Percentiles rank a stretch among this genome's conserved stretches.
Conservation (phyloP, 2,329 filamentous ascomycete species). For the Penicillium sp. region DNA sequence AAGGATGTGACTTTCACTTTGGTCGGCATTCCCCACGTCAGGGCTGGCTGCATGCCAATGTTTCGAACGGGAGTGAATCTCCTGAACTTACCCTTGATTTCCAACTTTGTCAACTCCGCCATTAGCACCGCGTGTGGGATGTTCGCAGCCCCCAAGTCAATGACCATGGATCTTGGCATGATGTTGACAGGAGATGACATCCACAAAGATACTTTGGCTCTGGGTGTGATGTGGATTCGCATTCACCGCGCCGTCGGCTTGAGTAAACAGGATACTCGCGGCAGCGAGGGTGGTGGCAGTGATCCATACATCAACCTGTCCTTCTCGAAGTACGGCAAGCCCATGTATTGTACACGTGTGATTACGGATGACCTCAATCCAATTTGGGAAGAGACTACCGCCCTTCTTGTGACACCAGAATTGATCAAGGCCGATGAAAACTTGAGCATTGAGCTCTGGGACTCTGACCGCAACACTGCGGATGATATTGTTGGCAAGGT, state of each 20-base stretch:
- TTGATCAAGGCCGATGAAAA: conserved; percentile 92
- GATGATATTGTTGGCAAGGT: conserved; percentile 96
- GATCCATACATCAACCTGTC: conserved; percentile 94
- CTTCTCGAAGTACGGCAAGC: conserved; percentile 96
- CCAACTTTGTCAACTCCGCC: conserved; percentile 94
- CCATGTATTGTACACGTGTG: conserved; percentile 94
- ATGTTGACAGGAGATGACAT: conserved; percentile 90
- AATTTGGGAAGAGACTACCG: conserved; percentile 84
- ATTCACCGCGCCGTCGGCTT: conserved; percentile 85
- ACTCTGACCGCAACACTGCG: conserved; percentile 86
- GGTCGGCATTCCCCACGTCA: conserved; percentile 88
- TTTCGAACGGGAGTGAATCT: conserved; percentile 88
- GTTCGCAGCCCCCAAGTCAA: conserved; percentile 91
- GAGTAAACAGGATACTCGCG: conserved; percentile 85
- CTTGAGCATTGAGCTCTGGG: conserved; percentile 91
- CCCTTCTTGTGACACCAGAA: conserved; percentile 81
- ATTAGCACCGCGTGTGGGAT: conserved; percentile 82
- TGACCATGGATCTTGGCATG: conserved; percentile 87
- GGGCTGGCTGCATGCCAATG: conserved; percentile 89
- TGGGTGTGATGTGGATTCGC: conserved; percentile 88
- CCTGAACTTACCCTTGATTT: conserved; percentile 86
- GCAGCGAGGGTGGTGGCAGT: conserved; percentile 80
- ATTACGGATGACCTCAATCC: conserved; percentile 95
- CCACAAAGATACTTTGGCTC: conserved; percentile 77
- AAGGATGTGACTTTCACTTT: conserved; percentile 91